These are phyloP conservation scores for Fusarium torreyae DNA, from an alignment of 2,329 filamentous ascomycete species.

Conservation along the genomic window DNA sequence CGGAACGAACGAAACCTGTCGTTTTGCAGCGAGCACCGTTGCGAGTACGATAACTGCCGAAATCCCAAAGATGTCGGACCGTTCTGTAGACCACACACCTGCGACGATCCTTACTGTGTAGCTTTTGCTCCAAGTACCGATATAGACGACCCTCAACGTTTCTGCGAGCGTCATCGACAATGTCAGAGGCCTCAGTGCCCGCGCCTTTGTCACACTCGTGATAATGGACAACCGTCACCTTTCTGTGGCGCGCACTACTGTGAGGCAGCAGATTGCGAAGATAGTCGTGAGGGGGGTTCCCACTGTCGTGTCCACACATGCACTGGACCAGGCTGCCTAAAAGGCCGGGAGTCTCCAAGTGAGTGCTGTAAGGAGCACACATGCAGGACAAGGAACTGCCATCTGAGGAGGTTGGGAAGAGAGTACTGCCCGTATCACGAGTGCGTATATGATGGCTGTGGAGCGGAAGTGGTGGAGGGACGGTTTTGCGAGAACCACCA, in stretches of 20 bases:
- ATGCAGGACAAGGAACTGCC: conserved; percentile 46
- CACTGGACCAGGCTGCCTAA: conserved; percentile 44
- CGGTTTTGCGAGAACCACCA: conserved; percentile 47
- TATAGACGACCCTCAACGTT: conserved; percentile 36
- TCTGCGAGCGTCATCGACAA: conserved; percentile 51
- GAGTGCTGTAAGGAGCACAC: conserved; percentile 49
- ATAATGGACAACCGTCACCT: conserved; percentile 44
- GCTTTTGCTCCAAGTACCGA: conserved; percentile 42
- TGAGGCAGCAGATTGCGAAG: conserved; percentile 47
- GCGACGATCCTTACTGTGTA: conserved; percentile 45
- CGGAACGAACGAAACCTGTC: conserved; percentile 38
- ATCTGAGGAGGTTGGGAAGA: conserved; percentile 37
- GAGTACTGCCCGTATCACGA: conserved; percentile 49
- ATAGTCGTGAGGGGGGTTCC: conserved; percentile 36
- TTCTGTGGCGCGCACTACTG: conserved; percentile 53
- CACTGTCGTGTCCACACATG: conserved; percentile 52
- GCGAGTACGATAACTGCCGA: conserved; percentile 44
- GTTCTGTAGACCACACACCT: conserved; percentile 51
- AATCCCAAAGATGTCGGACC: conserved; percentile 32
- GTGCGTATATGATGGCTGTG: conserved; percentile 49
- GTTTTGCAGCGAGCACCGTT: conserved; percentile 52
- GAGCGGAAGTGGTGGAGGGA: conserved; percentile 36
- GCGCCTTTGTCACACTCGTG: conserved; percentile 49
- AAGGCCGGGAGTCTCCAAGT: conserved; percentile 23
- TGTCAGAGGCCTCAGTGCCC: conserved; percentile 45